Percentiles rank a stretch among this genome's conserved stretches.
Conservation (phyloP, 106 monocot genomes). For the Platanthera zijinensis region DNA sequence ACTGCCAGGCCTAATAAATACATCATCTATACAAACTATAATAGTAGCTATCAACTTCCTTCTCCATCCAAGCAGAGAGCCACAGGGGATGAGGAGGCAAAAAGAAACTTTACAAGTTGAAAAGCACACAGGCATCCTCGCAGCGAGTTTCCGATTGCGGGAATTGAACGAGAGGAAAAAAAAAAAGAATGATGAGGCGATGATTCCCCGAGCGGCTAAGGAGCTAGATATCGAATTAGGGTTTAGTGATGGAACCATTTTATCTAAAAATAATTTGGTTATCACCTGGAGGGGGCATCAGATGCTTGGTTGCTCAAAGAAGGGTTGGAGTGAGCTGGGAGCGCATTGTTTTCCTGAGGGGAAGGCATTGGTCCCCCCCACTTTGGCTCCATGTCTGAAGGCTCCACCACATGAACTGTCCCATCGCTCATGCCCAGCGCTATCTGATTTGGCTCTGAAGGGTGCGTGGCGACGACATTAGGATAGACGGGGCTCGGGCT, state of each 20-base stretch:
- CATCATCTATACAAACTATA: conserved; percentile 1
- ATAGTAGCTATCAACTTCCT: not conserved
- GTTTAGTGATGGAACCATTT: not conserved
- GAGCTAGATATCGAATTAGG: not conserved
- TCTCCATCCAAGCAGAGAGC: not conserved
- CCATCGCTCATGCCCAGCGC: conserved; percentile 97
- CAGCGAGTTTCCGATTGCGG: not conserved
- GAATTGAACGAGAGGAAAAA: not conserved
- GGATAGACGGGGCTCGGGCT: conserved; percentile 45
- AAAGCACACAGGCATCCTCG: not conserved
- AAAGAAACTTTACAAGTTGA: conserved; percentile 2
- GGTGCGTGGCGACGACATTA: conserved; percentile 77
- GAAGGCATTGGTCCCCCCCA: conserved; percentile 52
- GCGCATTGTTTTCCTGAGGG: conserved; percentile 56
- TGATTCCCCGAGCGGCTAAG: not conserved
- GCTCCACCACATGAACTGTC: conserved; percentile 73
- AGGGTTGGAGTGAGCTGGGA: conserved; percentile 53
- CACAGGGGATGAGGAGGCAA: not conserved
- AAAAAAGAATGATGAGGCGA: not conserved
- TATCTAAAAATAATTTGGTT: not conserved
- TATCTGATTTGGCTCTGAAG: conserved; percentile 80
- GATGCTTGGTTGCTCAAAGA: conserved; percentile 58
- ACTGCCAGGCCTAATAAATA: not conserved
- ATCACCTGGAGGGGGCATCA: conserved; percentile 66
- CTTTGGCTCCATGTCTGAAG: conserved; percentile 66